Conservation (phyloP, 78 protist species). For the Dictyostelium purpureum region DNA sequence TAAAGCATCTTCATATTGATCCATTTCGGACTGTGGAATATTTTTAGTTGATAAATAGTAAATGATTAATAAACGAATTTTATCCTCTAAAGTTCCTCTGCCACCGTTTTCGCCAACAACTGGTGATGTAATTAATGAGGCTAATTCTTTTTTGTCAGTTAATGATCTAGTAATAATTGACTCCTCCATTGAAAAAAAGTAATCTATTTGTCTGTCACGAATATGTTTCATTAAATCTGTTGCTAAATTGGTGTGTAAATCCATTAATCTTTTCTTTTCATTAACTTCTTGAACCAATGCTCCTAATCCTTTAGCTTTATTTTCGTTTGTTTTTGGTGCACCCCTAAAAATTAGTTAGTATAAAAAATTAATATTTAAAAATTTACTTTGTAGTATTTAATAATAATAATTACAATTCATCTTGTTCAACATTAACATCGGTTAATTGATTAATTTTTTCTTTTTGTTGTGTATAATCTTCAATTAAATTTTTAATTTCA, state of each 20-base stretch:
- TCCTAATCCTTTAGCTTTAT: constrained; percentile 32
- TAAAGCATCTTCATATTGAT: constrained; percentile 33
- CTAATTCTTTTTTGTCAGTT: constrained; percentile 68
- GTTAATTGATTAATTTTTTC: constrained; percentile 29
- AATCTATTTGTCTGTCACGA: constrained; percentile 82
- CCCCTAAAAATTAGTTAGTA: too few relatives aligned
- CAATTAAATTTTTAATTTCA: constrained; percentile 44
- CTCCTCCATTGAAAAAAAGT: constrained; percentile 77
- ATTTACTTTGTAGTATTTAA: too few relatives aligned
- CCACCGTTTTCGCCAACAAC: constrained; percentile 46
- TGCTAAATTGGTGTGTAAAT: constrained; percentile 85
- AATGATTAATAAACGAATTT: constrained; percentile 87
- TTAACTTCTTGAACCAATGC: constrained; percentile 58
- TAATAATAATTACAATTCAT: not conserved
- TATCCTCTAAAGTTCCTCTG: constrained; percentile 84
- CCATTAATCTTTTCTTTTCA: constrained; percentile 85
- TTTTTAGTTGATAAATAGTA: constrained; percentile 49
- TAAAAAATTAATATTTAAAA: too few relatives aligned
- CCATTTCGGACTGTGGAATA: constrained; percentile 27
- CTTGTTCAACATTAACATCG: constrained; percentile 12
- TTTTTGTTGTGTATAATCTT: constrained; percentile 61
- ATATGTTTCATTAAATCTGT: constrained; percentile 83
- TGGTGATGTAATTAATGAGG: constrained; percentile 59
- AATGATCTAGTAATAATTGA: constrained; percentile 74
- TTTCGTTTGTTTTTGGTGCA: not conserved